Base-by-base conservation (phyloP, 2,329 filamentous ascomycete species). In the Verticillium tricorpus region DNA sequence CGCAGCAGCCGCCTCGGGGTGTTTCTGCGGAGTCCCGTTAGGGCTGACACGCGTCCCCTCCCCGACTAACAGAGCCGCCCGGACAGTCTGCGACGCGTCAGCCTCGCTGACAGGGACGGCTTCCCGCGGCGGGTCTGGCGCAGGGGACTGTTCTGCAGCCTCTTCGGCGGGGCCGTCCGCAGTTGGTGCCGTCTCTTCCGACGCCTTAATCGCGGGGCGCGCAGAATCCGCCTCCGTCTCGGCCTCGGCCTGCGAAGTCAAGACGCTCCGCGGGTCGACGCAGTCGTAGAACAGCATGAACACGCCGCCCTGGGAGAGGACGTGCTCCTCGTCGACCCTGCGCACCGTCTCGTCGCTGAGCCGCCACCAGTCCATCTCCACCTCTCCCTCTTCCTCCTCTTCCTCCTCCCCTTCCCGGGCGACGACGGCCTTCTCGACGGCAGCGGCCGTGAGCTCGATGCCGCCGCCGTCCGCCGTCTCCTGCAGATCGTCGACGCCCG, bases 201-300 rank as follows among this genome's bases (percentile, higher is more conserved):
- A 8, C 4, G 15, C 55, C 31, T 32, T 8, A 14, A 22, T 32
- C n/a, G 28, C 9, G 28, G n/a, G 15, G 3, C 1, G 31, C 17
- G 28, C n/a, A 15, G n/a, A 6, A 12, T 1, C n/a, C 28, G 34
- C n/a, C 9, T 50, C 45, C 3, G 11, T 11, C 17, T 31, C 22
- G 12, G 57, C 14, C 25, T 64, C 64, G 39, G 57, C 40, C 32
- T 74, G 72, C 28, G 72, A 68, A 28, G 73, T 69, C 11, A 81
- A 72, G 22, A 89, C 71, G 32, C 79, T 78, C 40, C 73, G 77
- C 1, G 81, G 74, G 62, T 89, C 86, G 28, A 90, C 78, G 56
- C 85, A 86, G 72, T 99, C 94, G 73, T 98, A 99, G 73, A 98
- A 98, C 1, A 98, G 83, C 94, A 99, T 98, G 72, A 98, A 98